Base-by-base conservation (phyloP, 257 asterid species). In the Cordia subcordata region DNA sequence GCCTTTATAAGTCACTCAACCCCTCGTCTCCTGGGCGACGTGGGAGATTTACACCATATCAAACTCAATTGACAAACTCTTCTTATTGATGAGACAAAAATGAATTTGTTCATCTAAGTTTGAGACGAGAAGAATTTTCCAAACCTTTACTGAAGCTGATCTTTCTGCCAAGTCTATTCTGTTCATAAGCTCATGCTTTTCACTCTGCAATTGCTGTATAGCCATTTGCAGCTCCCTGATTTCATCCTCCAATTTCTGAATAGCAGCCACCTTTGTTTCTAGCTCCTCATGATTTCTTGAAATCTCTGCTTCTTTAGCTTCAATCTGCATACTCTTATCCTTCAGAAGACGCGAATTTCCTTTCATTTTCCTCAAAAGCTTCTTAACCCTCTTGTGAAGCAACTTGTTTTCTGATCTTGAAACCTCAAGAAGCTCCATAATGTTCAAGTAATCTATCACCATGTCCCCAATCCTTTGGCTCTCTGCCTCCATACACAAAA, bases 311-410 rank as follows among this genome's bases (percentile, higher is more conserved):
- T 75, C 78, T 11, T 73, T 73, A 11, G 53, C 72, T 52, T 66
- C 78, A 56, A 83, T 75, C 53, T 45, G 68, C 65, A 59, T 12
- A 8, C 45, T 49, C 35, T 72, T 72, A 6, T 75, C 78, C 62
- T 53, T 74, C 38, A 73, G 13, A 38, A 67, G 52, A 57, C 16
- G 49, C 18, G 59, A 58, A 13, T 60, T 62, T 67, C 70, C 42
- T 61, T 49, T 75, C 11, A 10, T 63, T 19, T 61, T 75, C 74
- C 58, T 62, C 57, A 66, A 27, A 32, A 83, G 80, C 76, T 74
- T 81, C 81, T 74, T 76, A 54, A 68, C 76, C 76, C 67, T 78
- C 72, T 62, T 62, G 3, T 53, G 64, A 57, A 81, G 81, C 77
- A 57, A 47, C 66, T 55, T 66, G 64, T 74, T 79, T 59, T 75